Percentiles rank a stretch among this genome's conserved stretches.
These are phyloP conservation scores for Rutidosis leptorrhynchoides DNA, from an alignment of 129 eudicot genomes.

Conservation along the genomic window DNA sequence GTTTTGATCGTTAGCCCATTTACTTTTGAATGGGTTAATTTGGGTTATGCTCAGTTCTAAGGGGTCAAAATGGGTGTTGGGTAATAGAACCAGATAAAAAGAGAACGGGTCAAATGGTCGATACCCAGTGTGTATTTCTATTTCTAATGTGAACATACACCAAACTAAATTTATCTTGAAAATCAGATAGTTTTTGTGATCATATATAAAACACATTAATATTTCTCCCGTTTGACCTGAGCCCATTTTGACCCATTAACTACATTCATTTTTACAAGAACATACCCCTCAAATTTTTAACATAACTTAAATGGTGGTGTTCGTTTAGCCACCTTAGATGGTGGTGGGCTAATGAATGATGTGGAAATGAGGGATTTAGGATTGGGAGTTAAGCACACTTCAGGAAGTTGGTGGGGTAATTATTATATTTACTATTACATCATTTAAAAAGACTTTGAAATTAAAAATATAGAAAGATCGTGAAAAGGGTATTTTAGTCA, in stretches of 20 bases:
- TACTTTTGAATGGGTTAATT: background rate
- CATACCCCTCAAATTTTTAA: too few relatives aligned
- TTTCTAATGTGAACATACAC: background rate
- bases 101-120: background rate
- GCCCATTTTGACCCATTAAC: background rate
- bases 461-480: too few relatives aligned
- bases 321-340: too few relatives aligned
- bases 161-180: background rate
- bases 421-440: too few relatives aligned
- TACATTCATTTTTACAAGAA: too few relatives aligned
- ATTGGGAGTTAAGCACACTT: too few relatives aligned
- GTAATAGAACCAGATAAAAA: background rate
- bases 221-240: background rate
- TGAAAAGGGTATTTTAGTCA: too few relatives aligned
- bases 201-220: background rate
- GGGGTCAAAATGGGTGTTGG: background rate
- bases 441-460: too few relatives aligned
- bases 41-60: background rate
- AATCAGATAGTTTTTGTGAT: background rate
- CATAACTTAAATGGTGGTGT: too few relatives aligned
- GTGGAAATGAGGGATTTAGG: too few relatives aligned
- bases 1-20: background rate
- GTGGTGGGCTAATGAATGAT: too few relatives aligned
- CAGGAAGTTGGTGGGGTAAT: too few relatives aligned
- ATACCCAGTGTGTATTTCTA: background rate